Percentiles rank a stretch among this genome's conserved stretches.
These are phyloP conservation scores for Garcia nutans DNA, from an alignment of 345 rosid genomes.

Conservation along the genomic window DNA sequence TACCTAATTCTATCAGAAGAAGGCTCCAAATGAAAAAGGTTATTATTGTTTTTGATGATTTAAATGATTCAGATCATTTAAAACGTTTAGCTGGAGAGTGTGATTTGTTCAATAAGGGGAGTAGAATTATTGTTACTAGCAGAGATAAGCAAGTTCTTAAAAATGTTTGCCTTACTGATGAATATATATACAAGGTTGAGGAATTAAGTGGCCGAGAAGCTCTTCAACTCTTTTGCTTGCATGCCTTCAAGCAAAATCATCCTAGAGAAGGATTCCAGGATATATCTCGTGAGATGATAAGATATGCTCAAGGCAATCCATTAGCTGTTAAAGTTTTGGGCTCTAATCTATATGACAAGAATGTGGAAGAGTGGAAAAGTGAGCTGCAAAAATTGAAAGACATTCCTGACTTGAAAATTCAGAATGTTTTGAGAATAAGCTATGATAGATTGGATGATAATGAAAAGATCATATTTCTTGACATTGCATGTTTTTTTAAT, in stretches of 20 bases:
- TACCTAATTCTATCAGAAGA: background rate
- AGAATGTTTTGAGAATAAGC: background rate
- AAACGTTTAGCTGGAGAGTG: background rate
- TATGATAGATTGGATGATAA: background rate
- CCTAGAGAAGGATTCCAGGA: background rate
- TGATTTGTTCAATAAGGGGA: background rate
- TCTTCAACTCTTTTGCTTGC: background rate
- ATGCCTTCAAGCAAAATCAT: background rate
- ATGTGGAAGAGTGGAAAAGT: background rate
- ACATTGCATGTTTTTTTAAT: conserved; percentile 9
- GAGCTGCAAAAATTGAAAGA: background rate
- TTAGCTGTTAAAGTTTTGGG: conserved; percentile 8
- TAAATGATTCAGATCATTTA: too few relatives aligned
- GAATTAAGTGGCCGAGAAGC: background rate
- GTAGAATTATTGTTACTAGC: conserved; percentile 11
- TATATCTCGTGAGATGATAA: background rate
- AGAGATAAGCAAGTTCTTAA: background rate
- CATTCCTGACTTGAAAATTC: background rate
- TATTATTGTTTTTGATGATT: background rate
- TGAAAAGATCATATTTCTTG: background rate
- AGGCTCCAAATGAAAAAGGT: background rate
- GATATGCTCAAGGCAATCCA: background rate
- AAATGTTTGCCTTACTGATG: background rate
- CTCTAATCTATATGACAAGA: background rate
- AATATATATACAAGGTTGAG: background rate